A percentile compares a stretch with the other conserved stretches of the same genome.
Evolutionary conservation across 371 early-diverging fungal genomes (phyloP).

Genomic region (Zopfochytrium polystomum): DNA sequence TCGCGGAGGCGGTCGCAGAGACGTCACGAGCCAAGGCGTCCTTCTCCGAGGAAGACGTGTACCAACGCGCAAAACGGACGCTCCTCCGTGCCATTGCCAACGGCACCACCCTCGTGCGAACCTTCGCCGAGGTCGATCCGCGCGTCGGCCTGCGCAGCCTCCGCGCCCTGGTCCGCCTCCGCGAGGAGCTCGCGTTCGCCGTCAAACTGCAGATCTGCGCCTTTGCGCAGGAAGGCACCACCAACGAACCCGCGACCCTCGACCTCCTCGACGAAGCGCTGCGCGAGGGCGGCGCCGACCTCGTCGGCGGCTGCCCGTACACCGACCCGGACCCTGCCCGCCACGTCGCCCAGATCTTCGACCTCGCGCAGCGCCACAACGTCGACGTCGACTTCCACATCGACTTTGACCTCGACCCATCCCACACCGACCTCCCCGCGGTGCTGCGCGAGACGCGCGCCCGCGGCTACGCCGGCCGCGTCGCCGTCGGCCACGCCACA

Average conservation of each 20-base stretch:
- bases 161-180: not conserved
- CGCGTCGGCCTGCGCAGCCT: not conserved
- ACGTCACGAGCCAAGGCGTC: not conserved
- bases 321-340: not conserved
- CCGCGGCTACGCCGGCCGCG: not conserved
- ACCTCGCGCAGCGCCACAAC: not conserved
- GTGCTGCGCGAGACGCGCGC: not conserved
- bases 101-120: not conserved
- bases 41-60: not conserved
- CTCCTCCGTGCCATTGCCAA: not conserved
- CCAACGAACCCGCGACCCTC: not conserved
- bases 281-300: not conserved
- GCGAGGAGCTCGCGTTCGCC: not conserved
- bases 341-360: not conserved
- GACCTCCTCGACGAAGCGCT: not conserved
- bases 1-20: not conserved
- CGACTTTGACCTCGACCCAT: not conserved
- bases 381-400: not conserved
- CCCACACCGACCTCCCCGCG: not conserved
- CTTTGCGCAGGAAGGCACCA: not conserved
- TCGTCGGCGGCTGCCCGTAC: not conserved
- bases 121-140: conserved; percentile 1
- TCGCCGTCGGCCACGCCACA: not conserved
- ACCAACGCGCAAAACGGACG: not conserved
- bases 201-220: not conserved